Conservation (phyloP, 148 eudicot genomes). For the Beta vulgaris region DNA sequence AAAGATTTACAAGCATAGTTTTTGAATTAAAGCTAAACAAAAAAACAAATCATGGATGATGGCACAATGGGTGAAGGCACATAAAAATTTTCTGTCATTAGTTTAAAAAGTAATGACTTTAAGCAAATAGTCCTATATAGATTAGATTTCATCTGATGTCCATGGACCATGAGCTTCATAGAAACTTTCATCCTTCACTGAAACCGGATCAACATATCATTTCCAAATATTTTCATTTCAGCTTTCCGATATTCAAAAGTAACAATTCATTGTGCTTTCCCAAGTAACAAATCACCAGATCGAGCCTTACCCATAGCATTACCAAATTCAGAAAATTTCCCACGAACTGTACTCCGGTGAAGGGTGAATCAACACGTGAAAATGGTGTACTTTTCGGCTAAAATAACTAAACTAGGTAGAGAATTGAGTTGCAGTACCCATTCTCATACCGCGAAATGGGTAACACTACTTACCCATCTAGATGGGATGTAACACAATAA, state of each 20-base stretch:
- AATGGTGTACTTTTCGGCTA: no score
- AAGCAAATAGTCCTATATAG: neutral
- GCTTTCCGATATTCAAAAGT: neutral
- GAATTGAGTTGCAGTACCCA: no score
- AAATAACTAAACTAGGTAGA: no score
- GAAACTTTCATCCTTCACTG: neutral
- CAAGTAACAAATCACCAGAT: neutral
- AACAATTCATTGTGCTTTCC: neutral
- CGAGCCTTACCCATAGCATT: no score
- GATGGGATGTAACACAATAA: neutral
- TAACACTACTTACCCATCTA: no score
- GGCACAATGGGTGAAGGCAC: neutral
- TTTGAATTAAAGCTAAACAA: neutral
- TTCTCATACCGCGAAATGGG: no score
- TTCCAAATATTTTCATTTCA: neutral
- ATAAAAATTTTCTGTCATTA: neutral
- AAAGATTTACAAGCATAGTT: neutral
- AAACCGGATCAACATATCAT: neutral
- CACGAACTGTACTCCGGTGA: no score
- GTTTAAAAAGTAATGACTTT: neutral
- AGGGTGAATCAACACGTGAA: no score
- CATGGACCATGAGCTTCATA: neutral
- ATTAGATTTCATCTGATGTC: neutral
- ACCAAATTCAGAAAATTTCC: no score
- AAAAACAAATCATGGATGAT: neutral